Percentiles rank a stretch among this genome's conserved stretches.
phyloP scores from a whole-genome alignment of 2,329 filamentous ascomycete genomes.

The Xylaria sp. region DNA sequence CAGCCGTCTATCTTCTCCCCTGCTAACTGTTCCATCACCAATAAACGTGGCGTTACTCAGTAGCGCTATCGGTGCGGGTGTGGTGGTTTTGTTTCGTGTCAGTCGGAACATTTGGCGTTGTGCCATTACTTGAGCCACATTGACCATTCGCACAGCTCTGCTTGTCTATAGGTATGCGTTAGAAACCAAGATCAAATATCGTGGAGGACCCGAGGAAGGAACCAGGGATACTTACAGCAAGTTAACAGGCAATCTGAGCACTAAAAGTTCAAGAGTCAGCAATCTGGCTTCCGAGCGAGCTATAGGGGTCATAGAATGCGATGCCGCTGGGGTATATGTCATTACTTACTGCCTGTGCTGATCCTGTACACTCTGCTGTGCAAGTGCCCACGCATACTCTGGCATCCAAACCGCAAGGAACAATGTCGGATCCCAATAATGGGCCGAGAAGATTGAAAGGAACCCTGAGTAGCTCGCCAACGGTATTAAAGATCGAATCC shows the following conservation, averaged over 20 bases:
- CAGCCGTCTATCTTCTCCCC: not conserved
- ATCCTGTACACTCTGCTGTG: slow-evolving; percentile 27
- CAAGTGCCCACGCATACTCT: slow-evolving; percentile 36
- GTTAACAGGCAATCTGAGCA: slow-evolving; percentile 19
- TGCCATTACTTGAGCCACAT: not conserved
- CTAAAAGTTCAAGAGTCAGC: slow-evolving; percentile 12
- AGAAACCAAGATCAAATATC: not conserved
- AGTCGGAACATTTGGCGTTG: not conserved
- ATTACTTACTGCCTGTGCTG: slow-evolving; percentile 25
- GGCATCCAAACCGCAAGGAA: slow-evolving; percentile 18
- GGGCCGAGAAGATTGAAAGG: not conserved
- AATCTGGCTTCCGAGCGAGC: not conserved
- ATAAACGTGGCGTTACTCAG: not conserved
- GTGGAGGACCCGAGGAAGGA: not conserved
- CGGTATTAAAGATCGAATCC: slow-evolving; percentile 26
- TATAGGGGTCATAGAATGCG: not conserved
- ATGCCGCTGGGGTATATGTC: not conserved
- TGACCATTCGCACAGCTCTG: not conserved
- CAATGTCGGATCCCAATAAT: not conserved
- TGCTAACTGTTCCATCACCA: not conserved
- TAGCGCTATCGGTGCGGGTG: not conserved
- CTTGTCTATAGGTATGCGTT: slow-evolving; percentile 16
- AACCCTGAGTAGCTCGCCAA: slow-evolving; percentile 33
- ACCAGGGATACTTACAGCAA: slow-evolving; percentile 29
- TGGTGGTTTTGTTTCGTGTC: not conserved